These are phyloP conservation scores for Scytalidium lignicola DNA, from an alignment of 2,329 filamentous ascomycete genomes.

Conservation along the genomic window DNA sequence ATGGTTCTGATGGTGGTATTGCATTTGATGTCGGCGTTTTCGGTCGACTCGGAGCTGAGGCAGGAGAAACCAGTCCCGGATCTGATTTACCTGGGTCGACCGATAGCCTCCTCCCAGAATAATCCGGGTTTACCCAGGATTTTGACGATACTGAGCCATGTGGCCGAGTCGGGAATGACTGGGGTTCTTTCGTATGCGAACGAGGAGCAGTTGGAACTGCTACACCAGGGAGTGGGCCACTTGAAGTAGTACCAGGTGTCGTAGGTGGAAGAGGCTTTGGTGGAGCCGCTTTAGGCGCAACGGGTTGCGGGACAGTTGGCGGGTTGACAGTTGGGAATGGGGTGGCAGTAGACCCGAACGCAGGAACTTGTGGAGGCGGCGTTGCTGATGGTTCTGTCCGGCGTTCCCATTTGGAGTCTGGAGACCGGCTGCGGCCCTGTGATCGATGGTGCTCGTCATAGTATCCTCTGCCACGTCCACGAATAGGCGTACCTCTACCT, in stretches of 20 bases:
- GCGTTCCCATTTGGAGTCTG: constrained; percentile 24
- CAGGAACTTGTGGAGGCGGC: constrained; percentile 47
- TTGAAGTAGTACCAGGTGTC: neutral
- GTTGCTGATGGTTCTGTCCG: constrained; percentile 41
- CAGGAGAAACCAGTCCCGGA: neutral
- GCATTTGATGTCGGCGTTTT: neutral
- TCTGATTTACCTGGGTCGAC: neutral
- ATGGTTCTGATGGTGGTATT: neutral
- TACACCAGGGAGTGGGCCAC: constrained; percentile 18
- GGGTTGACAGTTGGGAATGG: constrained; percentile 4
- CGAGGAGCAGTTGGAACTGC: constrained; percentile 23
- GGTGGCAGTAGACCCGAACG: constrained; percentile 41
- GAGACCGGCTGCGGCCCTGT: constrained; percentile 25
- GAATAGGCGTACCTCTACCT: constrained; percentile 49
- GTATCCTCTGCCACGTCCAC: constrained; percentile 50
- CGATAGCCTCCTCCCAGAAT: neutral
- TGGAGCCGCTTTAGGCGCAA: neutral
- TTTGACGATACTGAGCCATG: constrained; percentile 1
- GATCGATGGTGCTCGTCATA: constrained; percentile 50
- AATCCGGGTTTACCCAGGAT: constrained; percentile 4
- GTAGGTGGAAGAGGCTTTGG: neutral
- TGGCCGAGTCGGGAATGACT: neutral
- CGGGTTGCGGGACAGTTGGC: neutral
- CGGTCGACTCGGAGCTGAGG: neutral
- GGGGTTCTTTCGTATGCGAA: constrained; percentile 4